A percentile compares a stretch with the other conserved stretches of the same genome.
These are phyloP conservation scores for Striga hermonthica DNA, from an alignment of 305 asterid species.

Conservation along the genomic window DNA sequence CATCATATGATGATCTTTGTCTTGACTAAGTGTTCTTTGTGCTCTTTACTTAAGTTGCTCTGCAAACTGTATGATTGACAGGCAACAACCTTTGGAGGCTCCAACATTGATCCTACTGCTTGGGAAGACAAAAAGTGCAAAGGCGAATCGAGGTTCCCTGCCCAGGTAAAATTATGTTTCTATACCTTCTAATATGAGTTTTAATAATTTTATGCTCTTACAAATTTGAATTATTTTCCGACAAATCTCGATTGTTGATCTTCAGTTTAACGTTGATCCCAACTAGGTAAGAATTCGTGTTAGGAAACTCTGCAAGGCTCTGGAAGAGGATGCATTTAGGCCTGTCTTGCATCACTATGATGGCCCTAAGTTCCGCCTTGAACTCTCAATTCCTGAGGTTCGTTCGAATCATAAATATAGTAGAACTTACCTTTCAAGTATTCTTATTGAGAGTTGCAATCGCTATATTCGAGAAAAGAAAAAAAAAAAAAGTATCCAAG, in stretches of 20 bases:
- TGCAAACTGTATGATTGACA: conserved; percentile 21
- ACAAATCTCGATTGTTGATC: conserved; percentile 19
- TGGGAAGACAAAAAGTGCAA: conserved; percentile 98
- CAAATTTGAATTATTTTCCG: conserved; percentile 6
- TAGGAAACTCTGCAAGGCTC: conserved; percentile 74
- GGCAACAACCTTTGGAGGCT: conserved; percentile 92
- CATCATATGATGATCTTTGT: too few species aligned
- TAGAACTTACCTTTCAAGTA: neutral
- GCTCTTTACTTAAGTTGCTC: too few species aligned
- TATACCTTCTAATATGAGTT: neutral
- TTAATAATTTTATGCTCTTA: neutral
- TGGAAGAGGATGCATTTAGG: conserved; percentile 95
- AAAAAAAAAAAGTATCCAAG: neutral
- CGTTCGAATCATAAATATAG: conserved; percentile 21
- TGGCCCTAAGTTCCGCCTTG: conserved; percentile 97
- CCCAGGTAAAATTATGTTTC: conserved; percentile 57
- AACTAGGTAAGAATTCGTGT: conserved; percentile 67
- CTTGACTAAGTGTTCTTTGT: too few species aligned
- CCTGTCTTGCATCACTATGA: conserved; percentile 95
- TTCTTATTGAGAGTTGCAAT: neutral
- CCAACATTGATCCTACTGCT: conserved; percentile 94
- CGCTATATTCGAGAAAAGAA: neutral
- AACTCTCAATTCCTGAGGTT: conserved; percentile 93
- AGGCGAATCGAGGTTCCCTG: conserved; percentile 98
- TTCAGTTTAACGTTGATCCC: conserved; percentile 19